Conservation (phyloP, 495 filamentous ascomycete species). For the Podospora appendiculata region DNA sequence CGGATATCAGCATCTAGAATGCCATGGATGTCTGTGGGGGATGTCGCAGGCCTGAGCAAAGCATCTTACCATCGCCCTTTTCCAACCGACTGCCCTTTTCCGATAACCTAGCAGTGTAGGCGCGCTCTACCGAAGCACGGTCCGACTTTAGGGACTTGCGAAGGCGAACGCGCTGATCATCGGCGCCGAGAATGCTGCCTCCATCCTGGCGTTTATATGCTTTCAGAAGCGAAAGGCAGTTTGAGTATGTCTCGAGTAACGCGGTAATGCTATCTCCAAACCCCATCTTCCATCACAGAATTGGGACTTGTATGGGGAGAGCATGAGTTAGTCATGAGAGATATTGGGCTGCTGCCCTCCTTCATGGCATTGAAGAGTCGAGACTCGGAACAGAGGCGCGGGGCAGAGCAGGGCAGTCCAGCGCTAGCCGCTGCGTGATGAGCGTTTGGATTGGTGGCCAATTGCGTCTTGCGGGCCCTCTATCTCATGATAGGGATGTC, state of each 20-base stretch:
- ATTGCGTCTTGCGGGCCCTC: background rate
- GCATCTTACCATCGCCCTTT: conserved; percentile 24
- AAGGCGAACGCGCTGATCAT: conserved; percentile 25
- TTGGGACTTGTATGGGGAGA: no score
- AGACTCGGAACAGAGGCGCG: no score
- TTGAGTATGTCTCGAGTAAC: conserved; percentile 27
- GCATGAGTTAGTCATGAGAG: no score
- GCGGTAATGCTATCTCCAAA: conserved; percentile 22
- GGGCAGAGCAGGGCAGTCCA: background rate
- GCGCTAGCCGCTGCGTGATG: background rate
- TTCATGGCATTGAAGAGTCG: no score
- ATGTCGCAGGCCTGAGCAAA: background rate
- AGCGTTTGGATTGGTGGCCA: background rate
- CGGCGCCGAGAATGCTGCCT: conserved; percentile 18
- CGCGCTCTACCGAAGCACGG: conserved; percentile 19
- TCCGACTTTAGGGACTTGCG: conserved; percentile 22
- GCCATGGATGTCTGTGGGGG: background rate
- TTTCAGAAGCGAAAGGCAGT: conserved; percentile 27
- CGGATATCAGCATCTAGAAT: conserved; percentile 1
- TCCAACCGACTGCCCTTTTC: conserved; percentile 17
- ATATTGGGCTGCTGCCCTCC: no score
- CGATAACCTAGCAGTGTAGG: conserved; percentile 18
- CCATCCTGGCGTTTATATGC: conserved; percentile 11
- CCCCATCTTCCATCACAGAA: conserved; percentile 7
- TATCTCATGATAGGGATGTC: background rate